Conservation (phyloP, 352 stramenopile genomes). For the Pythium pyrilobum region DNA sequence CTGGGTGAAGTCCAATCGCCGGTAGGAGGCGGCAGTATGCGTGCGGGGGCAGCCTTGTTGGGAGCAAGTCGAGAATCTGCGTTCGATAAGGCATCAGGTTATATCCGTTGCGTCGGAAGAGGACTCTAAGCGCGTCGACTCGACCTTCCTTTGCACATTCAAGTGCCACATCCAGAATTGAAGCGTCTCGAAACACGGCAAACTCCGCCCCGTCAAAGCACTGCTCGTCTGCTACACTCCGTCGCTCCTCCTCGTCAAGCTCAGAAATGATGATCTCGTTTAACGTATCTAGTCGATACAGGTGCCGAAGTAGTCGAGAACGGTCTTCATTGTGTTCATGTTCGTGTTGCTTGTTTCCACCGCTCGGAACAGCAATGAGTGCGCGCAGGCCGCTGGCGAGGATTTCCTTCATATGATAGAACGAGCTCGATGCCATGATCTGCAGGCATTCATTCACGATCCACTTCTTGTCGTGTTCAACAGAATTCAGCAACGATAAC, state of each 20-base stretch:
- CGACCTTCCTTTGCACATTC: constrained; percentile 49
- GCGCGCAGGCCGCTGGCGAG: constrained; percentile 38
- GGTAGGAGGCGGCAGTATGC: constrained; percentile 46
- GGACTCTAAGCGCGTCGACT: constrained; percentile 29
- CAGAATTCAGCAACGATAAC: constrained; percentile 33
- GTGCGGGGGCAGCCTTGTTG: constrained; percentile 29
- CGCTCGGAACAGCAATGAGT: constrained; percentile 1
- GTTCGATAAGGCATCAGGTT: constrained; percentile 46
- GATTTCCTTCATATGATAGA: constrained; percentile 52
- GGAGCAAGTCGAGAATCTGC: constrained; percentile 41
- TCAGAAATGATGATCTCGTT: constrained; percentile 15
- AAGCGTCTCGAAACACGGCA: constrained; percentile 24
- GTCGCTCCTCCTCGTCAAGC: constrained; percentile 8
- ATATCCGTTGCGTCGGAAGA: constrained; percentile 47
- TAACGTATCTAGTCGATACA: constrained; percentile 23
- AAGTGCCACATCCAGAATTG: constrained; percentile 31
- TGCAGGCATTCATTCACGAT: constrained; percentile 38
- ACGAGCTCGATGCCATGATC: constrained; percentile 32
- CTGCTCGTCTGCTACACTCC: constrained; percentile 14
- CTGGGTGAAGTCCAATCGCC: constrained; percentile 22
- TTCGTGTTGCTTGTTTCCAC: background rate
- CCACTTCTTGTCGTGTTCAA: constrained; percentile 43
- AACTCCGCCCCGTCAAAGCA: constrained; percentile 42
- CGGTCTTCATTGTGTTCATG: background rate
- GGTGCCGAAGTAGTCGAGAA: constrained; percentile 8